A percentile compares a stretch with the other conserved stretches of the same genome.
These are phyloP conservation scores for Ceratocystis huliohia DNA, from an alignment of 2,329 filamentous ascomycete species.

Conservation along the genomic window DNA sequence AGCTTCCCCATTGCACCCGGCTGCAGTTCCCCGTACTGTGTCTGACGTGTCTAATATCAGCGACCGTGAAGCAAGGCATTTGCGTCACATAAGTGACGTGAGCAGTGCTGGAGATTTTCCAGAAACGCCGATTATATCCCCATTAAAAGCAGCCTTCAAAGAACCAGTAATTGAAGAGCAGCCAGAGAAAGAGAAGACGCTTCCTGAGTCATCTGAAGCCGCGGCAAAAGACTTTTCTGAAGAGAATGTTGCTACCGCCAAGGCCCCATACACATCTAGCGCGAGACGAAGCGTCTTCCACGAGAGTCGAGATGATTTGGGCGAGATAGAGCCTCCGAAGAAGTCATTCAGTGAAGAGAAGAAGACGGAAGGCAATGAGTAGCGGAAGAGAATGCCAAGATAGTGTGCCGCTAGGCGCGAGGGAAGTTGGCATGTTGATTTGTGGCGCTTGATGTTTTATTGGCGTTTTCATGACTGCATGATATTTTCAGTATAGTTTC, in stretches of 20 bases:
- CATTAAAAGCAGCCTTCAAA: neutral
- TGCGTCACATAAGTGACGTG: slow-evolving; percentile 33
- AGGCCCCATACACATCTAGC: slow-evolving; percentile 17
- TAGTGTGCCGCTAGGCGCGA: neutral
- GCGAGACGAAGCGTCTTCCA: slow-evolving; percentile 28
- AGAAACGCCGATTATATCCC: neutral
- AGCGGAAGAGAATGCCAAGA: neutral
- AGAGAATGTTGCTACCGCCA: neutral
- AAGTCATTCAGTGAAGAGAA: neutral
- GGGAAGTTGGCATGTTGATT: neutral
- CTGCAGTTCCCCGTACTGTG: slow-evolving; percentile 23
- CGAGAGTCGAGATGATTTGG: slow-evolving; percentile 29
- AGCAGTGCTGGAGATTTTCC: slow-evolving; percentile 24
- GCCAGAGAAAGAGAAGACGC: neutral
- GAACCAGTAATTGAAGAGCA: slow-evolving; percentile 5
- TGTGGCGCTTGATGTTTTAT: neutral
- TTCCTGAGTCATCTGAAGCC: neutral
- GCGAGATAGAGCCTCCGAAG: slow-evolving; percentile 13
- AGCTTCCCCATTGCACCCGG: neutral
- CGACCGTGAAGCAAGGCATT: slow-evolving; percentile 31
- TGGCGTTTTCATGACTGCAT: neutral
- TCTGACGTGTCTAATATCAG: slow-evolving; percentile 34
- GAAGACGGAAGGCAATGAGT: neutral
- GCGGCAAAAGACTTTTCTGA: neutral
- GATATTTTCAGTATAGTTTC: neutral